Conservation (phyloP, 768 basidiomycete genomes). For the Hygrophorus pudorinus region DNA sequence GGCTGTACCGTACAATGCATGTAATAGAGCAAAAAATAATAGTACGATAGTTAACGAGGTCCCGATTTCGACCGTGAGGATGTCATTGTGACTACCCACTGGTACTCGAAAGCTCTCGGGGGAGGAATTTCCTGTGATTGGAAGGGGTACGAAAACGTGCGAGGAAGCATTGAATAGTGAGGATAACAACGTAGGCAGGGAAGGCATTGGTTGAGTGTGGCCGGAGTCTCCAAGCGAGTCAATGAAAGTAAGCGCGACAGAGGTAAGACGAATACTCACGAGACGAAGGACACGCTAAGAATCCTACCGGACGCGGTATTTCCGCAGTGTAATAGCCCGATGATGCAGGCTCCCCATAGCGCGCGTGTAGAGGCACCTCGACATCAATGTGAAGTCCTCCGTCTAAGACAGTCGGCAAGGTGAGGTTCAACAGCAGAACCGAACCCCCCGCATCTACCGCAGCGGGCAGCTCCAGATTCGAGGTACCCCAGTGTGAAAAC, state of each 20-base stretch:
- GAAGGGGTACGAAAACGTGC: slow-evolving; percentile 13
- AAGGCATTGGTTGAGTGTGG: slow-evolving; percentile 6
- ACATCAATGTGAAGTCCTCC: slow-evolving; percentile 17
- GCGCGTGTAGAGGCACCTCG: slow-evolving; percentile 35
- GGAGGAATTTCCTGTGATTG: slow-evolving; percentile 7
- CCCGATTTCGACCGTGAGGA: slow-evolving; percentile 31
- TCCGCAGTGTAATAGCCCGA: slow-evolving; percentile 17
- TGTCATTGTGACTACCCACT: slow-evolving; percentile 25
- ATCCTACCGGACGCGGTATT: slow-evolving; percentile 27
- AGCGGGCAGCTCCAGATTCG: slow-evolving; percentile 36
- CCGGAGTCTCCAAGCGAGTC: not conserved
- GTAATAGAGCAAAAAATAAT: slow-evolving; percentile 28
- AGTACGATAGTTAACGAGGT: slow-evolving; percentile 29
- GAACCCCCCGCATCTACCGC: slow-evolving; percentile 22
- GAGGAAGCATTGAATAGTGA: slow-evolving; percentile 12
- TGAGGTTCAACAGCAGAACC: slow-evolving; percentile 17
- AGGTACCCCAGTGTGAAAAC: slow-evolving; percentile 30
- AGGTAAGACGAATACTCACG: slow-evolving; percentile 12
- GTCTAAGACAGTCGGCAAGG: slow-evolving; percentile 2
- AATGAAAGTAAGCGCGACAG: not conserved
- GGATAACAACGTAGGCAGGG: slow-evolving; percentile 6
- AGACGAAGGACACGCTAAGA: slow-evolving; percentile 26
- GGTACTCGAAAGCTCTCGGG: slow-evolving; percentile 24
- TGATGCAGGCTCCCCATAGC: slow-evolving; percentile 27
- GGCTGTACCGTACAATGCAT: slow-evolving; percentile 16